Percentiles rank a stretch among this genome's conserved stretches.
Conservation (phyloP, 148 eudicot genomes). For the Rhododendron vialii region DNA sequence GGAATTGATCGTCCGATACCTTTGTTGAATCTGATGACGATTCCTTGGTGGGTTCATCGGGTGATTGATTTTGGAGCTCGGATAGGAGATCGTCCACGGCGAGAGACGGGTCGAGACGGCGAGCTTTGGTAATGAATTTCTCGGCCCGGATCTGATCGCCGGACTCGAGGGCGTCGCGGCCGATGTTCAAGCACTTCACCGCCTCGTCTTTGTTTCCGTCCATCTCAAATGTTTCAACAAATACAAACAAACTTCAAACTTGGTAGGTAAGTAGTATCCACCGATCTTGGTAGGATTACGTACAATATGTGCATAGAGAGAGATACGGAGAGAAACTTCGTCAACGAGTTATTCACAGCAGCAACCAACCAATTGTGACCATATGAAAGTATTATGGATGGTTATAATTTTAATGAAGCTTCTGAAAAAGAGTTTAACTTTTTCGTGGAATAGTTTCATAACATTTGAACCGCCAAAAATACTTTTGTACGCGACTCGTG, state of each 20-base stretch:
- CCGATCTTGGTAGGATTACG: no score
- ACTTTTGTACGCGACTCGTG: no score
- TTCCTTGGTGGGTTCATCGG: conserved; percentile 14
- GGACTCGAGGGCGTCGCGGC: conserved; percentile 26
- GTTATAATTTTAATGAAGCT: no score
- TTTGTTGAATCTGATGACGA: neutral
- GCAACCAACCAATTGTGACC: rapidly evolving
- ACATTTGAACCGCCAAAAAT: no score
- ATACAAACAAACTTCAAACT: neutral
- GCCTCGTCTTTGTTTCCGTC: conserved; percentile 64
- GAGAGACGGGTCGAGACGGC: conserved; percentile 43
- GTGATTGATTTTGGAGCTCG: conserved; percentile 9
- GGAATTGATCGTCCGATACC: neutral
- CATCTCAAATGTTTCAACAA: conserved; percentile 14
- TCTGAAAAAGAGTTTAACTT: no score
- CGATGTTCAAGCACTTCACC: conserved; percentile 39
- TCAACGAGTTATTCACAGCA: no score
- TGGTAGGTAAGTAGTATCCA: no score
- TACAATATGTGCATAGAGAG: no score
- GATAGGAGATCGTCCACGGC: conserved; percentile 29
- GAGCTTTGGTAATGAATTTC: conserved; percentile 45
- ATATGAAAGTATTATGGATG: no score
- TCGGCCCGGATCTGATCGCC: conserved; percentile 40
- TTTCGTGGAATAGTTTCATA: no score
- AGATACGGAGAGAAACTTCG: no score